Percentiles rank a stretch among this genome's conserved stretches.
Evolutionary conservation across 2,329 filamentous ascomycete species (phyloP).

Genomic region (Metarhizium guizhouense): DNA sequence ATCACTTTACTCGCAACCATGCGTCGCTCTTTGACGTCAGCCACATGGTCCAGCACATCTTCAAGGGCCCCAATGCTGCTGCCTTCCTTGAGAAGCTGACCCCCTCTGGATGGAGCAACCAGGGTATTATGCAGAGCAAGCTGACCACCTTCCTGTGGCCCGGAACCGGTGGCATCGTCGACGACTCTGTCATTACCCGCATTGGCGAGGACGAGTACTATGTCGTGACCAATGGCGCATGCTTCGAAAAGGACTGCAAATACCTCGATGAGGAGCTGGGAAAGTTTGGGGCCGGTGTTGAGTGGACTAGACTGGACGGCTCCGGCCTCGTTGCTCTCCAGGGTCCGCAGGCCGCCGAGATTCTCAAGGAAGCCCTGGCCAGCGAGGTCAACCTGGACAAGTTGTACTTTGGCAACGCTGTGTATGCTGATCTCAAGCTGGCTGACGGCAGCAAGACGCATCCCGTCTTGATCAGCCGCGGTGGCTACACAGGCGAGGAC

Average conservation of each 20-base stretch:
- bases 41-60: slow-evolving; percentile 90
- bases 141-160: slow-evolving; percentile 78
- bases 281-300: slow-evolving; percentile 41
- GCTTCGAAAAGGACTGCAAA: slow-evolving; percentile 75
- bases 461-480: slow-evolving; percentile 63
- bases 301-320: slow-evolving; percentile 62
- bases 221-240: slow-evolving; percentile 91
- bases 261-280: slow-evolving; percentile 66
- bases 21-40: slow-evolving; percentile 92
- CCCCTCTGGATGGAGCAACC: slow-evolving; percentile 59
- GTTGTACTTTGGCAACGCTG: slow-evolving; percentile 75
- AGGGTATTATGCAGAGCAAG: slow-evolving; percentile 62
- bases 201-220: slow-evolving; percentile 72
- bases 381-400: slow-evolving; percentile 48
- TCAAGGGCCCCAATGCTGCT: slow-evolving; percentile 71
- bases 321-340: slow-evolving; percentile 83
- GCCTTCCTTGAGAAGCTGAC: slow-evolving; percentile 79
- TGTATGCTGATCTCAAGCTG: slow-evolving; percentile 56
- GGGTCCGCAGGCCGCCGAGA: slow-evolving; percentile 65
- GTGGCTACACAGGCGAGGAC: slow-evolving; percentile 95
- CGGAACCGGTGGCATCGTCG: slow-evolving; percentile 79
- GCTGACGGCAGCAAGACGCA: slow-evolving; percentile 35
- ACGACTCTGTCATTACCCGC: slow-evolving; percentile 85
- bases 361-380: slow-evolving; percentile 56
- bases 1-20: slow-evolving; percentile 80